Base-by-base conservation (phyloP, 441 rosid genomes). In the Gossypium schwendimanii region DNA sequence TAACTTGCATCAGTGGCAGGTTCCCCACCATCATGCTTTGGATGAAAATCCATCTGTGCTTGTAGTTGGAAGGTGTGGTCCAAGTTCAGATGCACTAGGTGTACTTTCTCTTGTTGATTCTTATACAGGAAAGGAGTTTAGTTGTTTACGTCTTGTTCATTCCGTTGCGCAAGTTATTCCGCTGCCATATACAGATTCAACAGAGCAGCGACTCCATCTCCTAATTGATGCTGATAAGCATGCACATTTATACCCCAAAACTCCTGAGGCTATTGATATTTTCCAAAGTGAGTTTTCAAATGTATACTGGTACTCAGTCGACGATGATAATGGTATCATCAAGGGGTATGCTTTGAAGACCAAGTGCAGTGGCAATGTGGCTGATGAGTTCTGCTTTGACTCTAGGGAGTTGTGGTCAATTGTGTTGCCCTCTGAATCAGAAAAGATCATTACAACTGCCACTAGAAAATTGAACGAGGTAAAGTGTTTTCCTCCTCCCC, bases 11-110 rank as follows among this genome's bases (percentile, higher is more conserved):
- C 92, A 86, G 75, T 96, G 99, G 98, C 97, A 89, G 83, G 86
- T 92, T 63, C 98, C 99, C 70, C 99, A 96, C 86, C 98, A 96
- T 78, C 97, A 92, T 80, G 99, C 98, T 6, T 23, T 96, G 96
- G 98, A 92, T 83, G 86, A 85, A 78, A 96, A 96, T 79, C 99
- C 99, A 63, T 89, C 97, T 39, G 88, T 93, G 78, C 88, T 96
- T 78, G 84, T 92, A 65, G 87, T 96, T 84, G 96, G 98, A 78
- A 81, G 84, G 81, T 93, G 97, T n/a, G 84, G 83, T 68, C 71
- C 82, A 69, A 83, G 87, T 80, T 79, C 84, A 58, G 82, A 80
- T 84, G 86, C 93, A 11, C 87, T 80, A 1, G 97, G 88, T 65
- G 78, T 92, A 69, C 87, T 93, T 79, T 89, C 99, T 61, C 86